Evolutionary conservation across 192 early-diverging fungal genomes (phyloP).

Genomic region (Podila minutissima): DNA sequence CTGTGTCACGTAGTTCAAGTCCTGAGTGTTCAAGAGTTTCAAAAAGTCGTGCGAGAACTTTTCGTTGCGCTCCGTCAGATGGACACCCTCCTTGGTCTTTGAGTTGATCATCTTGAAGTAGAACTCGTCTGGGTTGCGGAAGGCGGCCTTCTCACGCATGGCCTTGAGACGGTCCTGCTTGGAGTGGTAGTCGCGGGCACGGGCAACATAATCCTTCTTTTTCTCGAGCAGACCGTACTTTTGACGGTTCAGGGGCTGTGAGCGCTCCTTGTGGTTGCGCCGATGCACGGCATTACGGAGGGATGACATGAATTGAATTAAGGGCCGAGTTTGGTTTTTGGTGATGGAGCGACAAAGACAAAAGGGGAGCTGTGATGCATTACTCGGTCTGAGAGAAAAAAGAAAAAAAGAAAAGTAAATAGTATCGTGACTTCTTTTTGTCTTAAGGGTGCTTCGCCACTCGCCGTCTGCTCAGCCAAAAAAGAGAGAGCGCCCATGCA

Average conservation of each 20-base stretch:
- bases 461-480: too few species aligned
- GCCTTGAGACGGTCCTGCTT: conserved; percentile 90
- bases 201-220: conserved; percentile 97
- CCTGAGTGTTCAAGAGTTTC: conserved; percentile 91
- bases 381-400: neutral
- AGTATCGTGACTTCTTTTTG: neutral
- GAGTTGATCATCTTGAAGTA: conserved; percentile 96
- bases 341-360: neutral
- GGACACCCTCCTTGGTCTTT: conserved; percentile 86
- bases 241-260: conserved; percentile 71
- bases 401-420: neutral
- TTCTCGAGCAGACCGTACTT: conserved; percentile 91
- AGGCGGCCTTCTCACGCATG: conserved; percentile 85
- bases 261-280: conserved; percentile 91
- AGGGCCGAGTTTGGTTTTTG: neutral
- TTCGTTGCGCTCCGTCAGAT: conserved; percentile 78
- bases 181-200: conserved; percentile 88
- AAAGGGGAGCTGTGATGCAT: neutral
- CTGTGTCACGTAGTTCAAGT: conserved; percentile 86
- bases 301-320: conserved; percentile 60
- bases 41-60: conserved; percentile 80
- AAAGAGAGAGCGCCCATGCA: too few species aligned
- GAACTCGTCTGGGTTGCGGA: conserved; percentile 97
- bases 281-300: conserved; percentile 86
- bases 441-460: neutral